Conservation (phyloP, 352 stramenopile species). For the Globisporangium paddicum region DNA sequence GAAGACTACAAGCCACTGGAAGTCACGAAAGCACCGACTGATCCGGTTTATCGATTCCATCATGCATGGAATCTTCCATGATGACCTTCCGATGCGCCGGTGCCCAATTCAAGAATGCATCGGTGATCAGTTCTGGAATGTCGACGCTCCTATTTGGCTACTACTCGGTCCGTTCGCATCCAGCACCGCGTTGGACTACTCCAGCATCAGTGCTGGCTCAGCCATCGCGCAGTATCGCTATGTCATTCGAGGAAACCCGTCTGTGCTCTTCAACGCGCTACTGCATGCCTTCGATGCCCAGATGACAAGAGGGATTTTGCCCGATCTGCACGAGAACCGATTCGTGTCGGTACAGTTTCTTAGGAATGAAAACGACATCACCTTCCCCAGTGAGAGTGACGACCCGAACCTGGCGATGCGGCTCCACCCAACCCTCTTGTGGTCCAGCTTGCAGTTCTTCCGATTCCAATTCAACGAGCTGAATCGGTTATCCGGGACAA, state of each 20-base stretch:
- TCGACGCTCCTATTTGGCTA: constrained; percentile 61
- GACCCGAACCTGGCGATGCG: constrained; percentile 42
- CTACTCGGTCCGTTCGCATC: constrained; percentile 55
- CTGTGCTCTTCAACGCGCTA: constrained; percentile 52
- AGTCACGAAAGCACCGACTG: constrained; percentile 43
- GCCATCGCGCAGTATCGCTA: constrained; percentile 42
- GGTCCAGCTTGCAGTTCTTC: constrained; percentile 55
- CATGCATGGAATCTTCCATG: constrained; percentile 57
- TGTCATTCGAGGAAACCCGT: constrained; percentile 44
- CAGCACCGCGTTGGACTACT: constrained; percentile 41
- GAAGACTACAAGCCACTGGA: constrained; percentile 35
- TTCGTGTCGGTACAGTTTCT: constrained; percentile 59
- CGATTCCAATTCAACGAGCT: constrained; percentile 44
- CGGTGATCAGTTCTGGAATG: constrained; percentile 70
- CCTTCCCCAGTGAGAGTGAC: constrained; percentile 45
- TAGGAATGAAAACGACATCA: constrained; percentile 40
- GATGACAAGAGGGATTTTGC: constrained; percentile 43
- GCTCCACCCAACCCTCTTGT: constrained; percentile 35
- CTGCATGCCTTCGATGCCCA: constrained; percentile 51
- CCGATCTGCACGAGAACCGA: constrained; percentile 46
- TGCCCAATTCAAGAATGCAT: constrained; percentile 33
- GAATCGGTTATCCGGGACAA: constrained; percentile 16
- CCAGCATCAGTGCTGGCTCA: background rate
- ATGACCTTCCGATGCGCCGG: constrained; percentile 22
- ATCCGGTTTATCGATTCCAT: constrained; percentile 70